Evolutionary conservation across 192 early-diverging fungal genomes (phyloP).

Genomic region (Chytriomyces hyalinus): DNA sequence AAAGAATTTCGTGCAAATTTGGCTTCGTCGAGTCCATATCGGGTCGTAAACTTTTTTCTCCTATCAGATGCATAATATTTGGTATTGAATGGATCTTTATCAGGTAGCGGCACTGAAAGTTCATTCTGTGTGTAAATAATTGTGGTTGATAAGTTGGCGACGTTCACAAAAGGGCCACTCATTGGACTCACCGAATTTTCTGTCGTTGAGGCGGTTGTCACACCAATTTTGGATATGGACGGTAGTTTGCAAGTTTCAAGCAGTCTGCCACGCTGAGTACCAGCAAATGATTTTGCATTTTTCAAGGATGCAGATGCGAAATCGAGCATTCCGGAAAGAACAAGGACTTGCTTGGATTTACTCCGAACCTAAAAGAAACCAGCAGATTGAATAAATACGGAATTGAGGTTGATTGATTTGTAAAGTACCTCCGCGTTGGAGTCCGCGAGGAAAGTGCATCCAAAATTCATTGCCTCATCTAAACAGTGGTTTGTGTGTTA

Average conservation of each 20-base stretch:
- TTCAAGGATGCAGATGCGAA: constrained; percentile 42
- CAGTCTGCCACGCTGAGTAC: constrained; percentile 29
- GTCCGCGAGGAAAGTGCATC: constrained; percentile 55
- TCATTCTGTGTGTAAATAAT: constrained; percentile 5
- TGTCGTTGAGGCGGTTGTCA: constrained; percentile 26
- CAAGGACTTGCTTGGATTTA: constrained; percentile 46
- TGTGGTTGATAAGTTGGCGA: not conserved
- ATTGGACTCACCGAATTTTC: constrained; percentile 26
- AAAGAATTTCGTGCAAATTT: constrained; percentile 32
- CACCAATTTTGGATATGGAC: constrained; percentile 39
- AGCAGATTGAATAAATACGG: not conserved
- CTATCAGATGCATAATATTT: constrained; percentile 56
- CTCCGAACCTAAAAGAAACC: constrained; percentile 41
- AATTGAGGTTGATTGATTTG: not conserved
- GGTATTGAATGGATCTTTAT: constrained; percentile 58
- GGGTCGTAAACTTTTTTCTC: constrained; percentile 40
- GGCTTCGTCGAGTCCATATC: constrained; percentile 50
- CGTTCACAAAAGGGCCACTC: too few species aligned
- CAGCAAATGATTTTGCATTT: constrained; percentile 32
- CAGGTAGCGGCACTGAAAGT: constrained; percentile 31
- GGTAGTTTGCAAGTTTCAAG: constrained; percentile 46
- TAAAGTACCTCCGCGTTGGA: constrained; percentile 44
- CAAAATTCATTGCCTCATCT: constrained; percentile 58
- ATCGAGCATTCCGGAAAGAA: constrained; percentile 53
- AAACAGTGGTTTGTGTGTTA: not conserved